These are phyloP conservation scores for Leishmania arabica DNA, from an alignment of 208 protist species.

Conservation along the genomic window DNA sequence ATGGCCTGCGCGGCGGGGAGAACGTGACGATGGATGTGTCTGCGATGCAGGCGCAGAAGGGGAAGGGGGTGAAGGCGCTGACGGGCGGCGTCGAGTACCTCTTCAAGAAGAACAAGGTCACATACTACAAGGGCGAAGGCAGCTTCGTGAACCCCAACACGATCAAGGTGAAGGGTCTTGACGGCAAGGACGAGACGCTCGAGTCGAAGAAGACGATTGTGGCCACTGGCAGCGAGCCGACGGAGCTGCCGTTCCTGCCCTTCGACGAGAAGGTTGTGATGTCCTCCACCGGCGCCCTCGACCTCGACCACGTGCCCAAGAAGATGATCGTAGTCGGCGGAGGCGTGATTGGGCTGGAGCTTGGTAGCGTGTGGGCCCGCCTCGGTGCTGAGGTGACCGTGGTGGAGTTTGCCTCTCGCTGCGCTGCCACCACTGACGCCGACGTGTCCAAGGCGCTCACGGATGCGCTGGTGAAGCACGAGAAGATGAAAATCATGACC, in stretches of 20 bases:
- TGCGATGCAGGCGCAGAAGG: conserved; percentile 97
- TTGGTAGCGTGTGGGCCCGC: conserved; percentile 98
- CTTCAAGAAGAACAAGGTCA: conserved; percentile 99
- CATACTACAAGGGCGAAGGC: conserved; percentile 96
- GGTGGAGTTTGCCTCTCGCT: conserved; percentile 96
- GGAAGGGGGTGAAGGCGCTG: conserved; percentile 94
- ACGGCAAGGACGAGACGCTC: conserved; percentile 92
- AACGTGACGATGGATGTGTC: conserved; percentile 93
- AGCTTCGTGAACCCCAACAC: conserved; percentile 73
- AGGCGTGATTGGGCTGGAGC: conserved; percentile 99
- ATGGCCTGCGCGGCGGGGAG: conserved; percentile 88
- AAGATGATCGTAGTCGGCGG: conserved; percentile 98
- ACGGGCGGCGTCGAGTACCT: conserved; percentile 98
- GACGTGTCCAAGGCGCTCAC: conserved; percentile 85
- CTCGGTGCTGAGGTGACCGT: conserved; percentile 98
- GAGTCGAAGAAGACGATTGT: conserved; percentile 98
- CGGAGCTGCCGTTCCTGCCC: conserved; percentile 90
- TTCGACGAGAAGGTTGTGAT: conserved; percentile 98
- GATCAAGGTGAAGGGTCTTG: conserved; percentile 82
- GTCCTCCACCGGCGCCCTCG: conserved; percentile 97
- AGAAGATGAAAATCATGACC: conserved; percentile 92
- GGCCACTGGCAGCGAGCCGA: conserved; percentile 98
- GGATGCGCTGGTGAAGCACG: conserved; percentile 83
- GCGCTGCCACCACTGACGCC: conserved; percentile 87
- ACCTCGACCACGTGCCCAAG: conserved; percentile 95